Percentiles rank a stretch among this genome's conserved stretches.
Evolutionary conservation across 495 filamentous ascomycete species (phyloP).

Genomic region (Trichocladium antarcticum): DNA sequence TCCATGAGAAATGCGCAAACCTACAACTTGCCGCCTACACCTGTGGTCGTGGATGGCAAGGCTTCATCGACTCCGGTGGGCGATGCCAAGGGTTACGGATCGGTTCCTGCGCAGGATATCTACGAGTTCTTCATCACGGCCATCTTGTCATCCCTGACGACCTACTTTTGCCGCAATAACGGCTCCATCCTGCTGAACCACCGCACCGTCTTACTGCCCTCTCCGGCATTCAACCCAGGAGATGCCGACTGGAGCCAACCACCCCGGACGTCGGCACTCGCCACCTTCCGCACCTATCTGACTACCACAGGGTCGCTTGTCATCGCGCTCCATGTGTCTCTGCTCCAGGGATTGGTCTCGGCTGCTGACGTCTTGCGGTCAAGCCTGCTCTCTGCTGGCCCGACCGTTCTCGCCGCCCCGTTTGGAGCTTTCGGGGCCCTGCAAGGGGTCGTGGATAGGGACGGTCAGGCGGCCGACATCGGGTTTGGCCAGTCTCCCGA

Average conservation of each 20-base stretch:
- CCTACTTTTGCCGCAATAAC: constrained; percentile 30
- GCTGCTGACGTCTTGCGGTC: constrained; percentile 29
- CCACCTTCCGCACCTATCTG: constrained; percentile 38
- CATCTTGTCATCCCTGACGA: constrained; percentile 33
- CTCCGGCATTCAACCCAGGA: constrained; percentile 12
- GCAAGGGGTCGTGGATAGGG: constrained; percentile 23
- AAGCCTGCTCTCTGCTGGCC: constrained; percentile 25
- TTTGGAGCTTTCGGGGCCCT: constrained; percentile 37
- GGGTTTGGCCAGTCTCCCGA: constrained; percentile 37
- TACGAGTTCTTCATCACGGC: constrained; percentile 39
- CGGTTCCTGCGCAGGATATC: constrained; percentile 25
- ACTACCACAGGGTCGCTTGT: constrained; percentile 39
- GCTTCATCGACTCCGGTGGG: constrained; percentile 4
- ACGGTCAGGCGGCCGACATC: constrained; percentile 16
- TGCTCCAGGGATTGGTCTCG: constrained; percentile 29
- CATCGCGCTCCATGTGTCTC: constrained; percentile 33
- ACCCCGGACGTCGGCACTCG: constrained; percentile 27
- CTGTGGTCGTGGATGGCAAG: constrained; percentile 25
- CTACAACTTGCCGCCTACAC: constrained; percentile 11
- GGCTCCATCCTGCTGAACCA: constrained; percentile 36
- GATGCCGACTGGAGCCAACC: constrained; percentile 16
- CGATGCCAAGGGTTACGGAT: constrained; percentile 21
- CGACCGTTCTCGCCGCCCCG: constrained; percentile 35
- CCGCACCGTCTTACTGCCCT: constrained; percentile 31
- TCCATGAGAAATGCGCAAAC: constrained; percentile 27